Evolutionary conservation across 208 protist species (phyloP).

Genomic region (Blastocrithidia nonstop): DNA sequence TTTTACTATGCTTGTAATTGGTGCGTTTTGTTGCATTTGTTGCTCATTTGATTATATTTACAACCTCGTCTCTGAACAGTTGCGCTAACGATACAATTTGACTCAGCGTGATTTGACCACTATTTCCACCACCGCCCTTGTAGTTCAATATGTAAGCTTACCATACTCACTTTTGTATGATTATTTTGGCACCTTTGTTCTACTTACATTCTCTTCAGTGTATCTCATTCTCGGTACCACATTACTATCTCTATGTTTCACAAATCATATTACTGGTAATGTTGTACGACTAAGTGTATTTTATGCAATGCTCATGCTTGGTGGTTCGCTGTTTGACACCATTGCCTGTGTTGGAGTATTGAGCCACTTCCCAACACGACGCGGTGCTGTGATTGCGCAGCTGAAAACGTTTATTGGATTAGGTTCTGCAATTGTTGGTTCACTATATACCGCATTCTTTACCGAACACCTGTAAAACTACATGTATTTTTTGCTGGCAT

Average conservation of each 20-base stretch:
- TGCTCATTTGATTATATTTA: constrained; percentile 33
- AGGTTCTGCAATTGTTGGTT: constrained; percentile 39
- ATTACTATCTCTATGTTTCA: constrained; percentile 29
- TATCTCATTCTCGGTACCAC: constrained; percentile 13
- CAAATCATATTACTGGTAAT: constrained; percentile 15
- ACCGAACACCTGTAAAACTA: constrained; percentile 6
- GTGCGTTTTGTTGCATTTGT: constrained; percentile 11
- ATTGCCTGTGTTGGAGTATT: constrained; percentile 23
- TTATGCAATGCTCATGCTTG: constrained; percentile 20
- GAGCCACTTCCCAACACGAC: constrained; percentile 26
- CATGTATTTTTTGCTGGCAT: constrained; percentile 39
- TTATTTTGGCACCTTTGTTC: constrained; percentile 21
- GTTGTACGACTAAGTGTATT: constrained; percentile 18
- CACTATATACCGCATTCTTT: constrained; percentile 43
- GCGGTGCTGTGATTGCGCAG: constrained; percentile 33
- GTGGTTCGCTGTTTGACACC: constrained; percentile 29
- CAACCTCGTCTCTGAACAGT: constrained; percentile 26
- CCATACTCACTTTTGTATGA: constrained; percentile 38
- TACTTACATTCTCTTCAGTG: constrained; percentile 13
- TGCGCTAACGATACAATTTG: constrained; percentile 20
- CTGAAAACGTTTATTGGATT: constrained; percentile 55
- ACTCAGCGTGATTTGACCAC: constrained; percentile 27
- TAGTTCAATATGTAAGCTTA: constrained; percentile 16
- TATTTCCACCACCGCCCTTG: constrained; percentile 24
- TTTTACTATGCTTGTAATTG: constrained; percentile 26